These are phyloP conservation scores for Paramecium caudatum DNA, from an alignment of 73 alveolate genomes.

Conservation along the genomic window DNA sequence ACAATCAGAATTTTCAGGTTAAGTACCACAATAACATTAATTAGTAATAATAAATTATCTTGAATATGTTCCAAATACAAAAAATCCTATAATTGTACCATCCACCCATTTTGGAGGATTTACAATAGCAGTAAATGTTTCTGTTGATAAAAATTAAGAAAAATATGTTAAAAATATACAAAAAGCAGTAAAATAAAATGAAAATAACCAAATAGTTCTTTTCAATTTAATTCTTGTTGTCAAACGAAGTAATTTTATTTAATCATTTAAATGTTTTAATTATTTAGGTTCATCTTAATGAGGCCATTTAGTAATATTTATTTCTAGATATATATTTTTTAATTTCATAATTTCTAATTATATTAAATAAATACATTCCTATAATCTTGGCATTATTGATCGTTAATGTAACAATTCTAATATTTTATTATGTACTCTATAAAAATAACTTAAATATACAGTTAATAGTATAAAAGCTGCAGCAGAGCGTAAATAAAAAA, in stretches of 20 bases:
- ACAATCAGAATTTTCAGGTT: slow-evolving; percentile 11
- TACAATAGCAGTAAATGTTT: neutral
- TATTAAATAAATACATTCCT: neutral
- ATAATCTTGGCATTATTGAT: neutral
- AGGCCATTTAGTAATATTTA: neutral
- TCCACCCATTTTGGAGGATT: slow-evolving; percentile 16
- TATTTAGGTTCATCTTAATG: neutral
- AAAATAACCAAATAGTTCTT: slow-evolving; percentile 45
- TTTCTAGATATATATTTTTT: neutral
- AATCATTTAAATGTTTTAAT: neutral
- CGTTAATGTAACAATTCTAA: neutral
- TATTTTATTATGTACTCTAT: neutral
- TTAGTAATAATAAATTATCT: slow-evolving; percentile 24
- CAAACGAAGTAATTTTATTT: slow-evolving; percentile 4
- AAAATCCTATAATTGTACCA: neutral
- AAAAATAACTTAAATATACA: slow-evolving; percentile 57
- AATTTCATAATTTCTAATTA: slow-evolving; percentile 15
- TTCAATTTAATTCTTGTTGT: slow-evolving; percentile 37
- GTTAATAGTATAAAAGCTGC: slow-evolving; percentile 48
- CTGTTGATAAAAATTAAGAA: slow-evolving; percentile 49
- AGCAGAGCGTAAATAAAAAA: slow-evolving; percentile 19
- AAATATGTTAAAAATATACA: slow-evolving; percentile 33
- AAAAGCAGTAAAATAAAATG: slow-evolving; percentile 60
- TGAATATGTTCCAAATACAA: slow-evolving; percentile 53
- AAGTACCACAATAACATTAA: slow-evolving; percentile 24